Evolutionary conservation across 352 stramenopile genomes (phyloP).

Genomic region (Salisapilia sapeloensis): DNA sequence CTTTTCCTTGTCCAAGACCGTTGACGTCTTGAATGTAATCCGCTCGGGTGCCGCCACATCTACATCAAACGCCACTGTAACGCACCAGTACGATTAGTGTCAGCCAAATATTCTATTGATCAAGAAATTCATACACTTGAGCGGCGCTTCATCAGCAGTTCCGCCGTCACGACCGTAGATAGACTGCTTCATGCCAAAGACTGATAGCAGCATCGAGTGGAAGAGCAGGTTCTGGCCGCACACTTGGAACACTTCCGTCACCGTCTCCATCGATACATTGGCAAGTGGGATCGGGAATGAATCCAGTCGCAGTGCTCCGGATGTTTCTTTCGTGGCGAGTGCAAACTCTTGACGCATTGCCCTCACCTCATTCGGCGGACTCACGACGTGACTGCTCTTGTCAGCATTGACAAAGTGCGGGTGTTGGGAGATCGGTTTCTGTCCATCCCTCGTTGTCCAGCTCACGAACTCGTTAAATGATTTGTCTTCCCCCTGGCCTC

Average conservation of each 20-base stretch:
- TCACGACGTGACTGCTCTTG: constrained; percentile 53
- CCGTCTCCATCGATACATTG: constrained; percentile 36
- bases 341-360: constrained; percentile 67
- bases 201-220: constrained; percentile 58
- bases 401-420: constrained; percentile 60
- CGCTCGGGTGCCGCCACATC: constrained; percentile 59
- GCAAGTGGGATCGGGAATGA: constrained; percentile 67
- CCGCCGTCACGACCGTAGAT: constrained; percentile 46
- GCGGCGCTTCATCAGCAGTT: constrained; percentile 35
- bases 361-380: constrained; percentile 20
- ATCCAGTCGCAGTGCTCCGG: constrained; percentile 48
- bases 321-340: constrained; percentile 77
- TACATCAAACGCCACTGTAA: constrained; percentile 57
- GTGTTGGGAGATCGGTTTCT: constrained; percentile 46
- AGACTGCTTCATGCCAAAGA: constrained; percentile 52
- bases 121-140: constrained; percentile 24
- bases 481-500: constrained; percentile 46
- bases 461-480: constrained; percentile 76
- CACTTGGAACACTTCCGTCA: constrained; percentile 58
- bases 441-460: constrained; percentile 37
- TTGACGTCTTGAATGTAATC: constrained; percentile 62
- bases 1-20: constrained; percentile 29
- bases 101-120: background rate
- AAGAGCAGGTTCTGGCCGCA: constrained; percentile 77
- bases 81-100: background rate